phyloP scores from a whole-genome alignment of 78 protist species.

The Dictyostelium brefeldianum region DNA sequence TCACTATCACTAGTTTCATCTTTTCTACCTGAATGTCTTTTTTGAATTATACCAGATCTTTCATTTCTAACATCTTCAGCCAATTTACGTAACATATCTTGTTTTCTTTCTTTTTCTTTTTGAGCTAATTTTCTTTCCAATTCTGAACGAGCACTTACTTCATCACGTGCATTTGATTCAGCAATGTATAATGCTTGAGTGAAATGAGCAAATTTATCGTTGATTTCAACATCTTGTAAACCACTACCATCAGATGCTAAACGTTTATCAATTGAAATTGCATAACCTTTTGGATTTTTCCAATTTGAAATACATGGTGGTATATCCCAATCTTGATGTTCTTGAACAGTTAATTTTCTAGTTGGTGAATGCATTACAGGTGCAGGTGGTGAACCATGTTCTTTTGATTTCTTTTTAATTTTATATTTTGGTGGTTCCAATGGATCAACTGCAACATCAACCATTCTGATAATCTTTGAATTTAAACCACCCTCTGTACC shows the following conservation, averaged over 20 bases:
- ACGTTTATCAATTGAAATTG: slow-evolving; percentile 98
- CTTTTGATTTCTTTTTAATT: slow-evolving; percentile 65
- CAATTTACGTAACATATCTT: slow-evolving; percentile 63
- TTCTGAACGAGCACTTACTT: slow-evolving; percentile 79
- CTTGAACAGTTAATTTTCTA: slow-evolving; percentile 87
- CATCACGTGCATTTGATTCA: slow-evolving; percentile 94
- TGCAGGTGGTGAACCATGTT: slow-evolving; percentile 96
- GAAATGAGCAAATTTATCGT: slow-evolving; percentile 96
- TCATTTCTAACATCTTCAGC: slow-evolving; percentile 66
- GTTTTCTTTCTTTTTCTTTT: slow-evolving; percentile 79
- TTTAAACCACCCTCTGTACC: slow-evolving; percentile 52
- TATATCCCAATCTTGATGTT: slow-evolving; percentile 95
- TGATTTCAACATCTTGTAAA: slow-evolving; percentile 89
- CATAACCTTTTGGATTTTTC: slow-evolving; percentile 98
- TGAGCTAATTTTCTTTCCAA: slow-evolving; percentile 46
- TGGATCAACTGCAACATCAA: slow-evolving; percentile 94
- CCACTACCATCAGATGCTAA: slow-evolving; percentile 98
- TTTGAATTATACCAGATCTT: slow-evolving; percentile 8
- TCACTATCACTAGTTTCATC: slow-evolving; percentile 5
- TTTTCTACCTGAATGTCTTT: not conserved
- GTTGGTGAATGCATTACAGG: slow-evolving; percentile 99
- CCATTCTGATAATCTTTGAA: slow-evolving; percentile 91
- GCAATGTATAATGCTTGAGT: slow-evolving; percentile 95
- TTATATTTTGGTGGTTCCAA: slow-evolving; percentile 96
- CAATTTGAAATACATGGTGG: slow-evolving; percentile 99